A percentile compares a stretch with the other conserved stretches of the same genome.
These are phyloP conservation scores for Daldinia sp. DNA, from an alignment of 2,329 filamentous ascomycete species.

Conservation along the genomic window DNA sequence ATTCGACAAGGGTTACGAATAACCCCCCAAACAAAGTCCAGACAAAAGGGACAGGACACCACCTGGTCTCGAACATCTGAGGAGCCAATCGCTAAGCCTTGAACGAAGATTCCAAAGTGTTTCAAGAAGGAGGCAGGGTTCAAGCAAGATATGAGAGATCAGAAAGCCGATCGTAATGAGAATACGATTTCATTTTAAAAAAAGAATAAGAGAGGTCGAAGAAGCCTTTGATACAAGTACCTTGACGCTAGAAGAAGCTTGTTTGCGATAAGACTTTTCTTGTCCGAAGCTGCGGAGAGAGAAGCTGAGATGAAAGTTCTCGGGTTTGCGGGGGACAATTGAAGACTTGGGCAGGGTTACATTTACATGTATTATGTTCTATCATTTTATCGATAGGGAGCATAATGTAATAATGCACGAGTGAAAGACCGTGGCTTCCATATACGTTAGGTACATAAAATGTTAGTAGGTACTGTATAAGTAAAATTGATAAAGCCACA, in stretches of 20 bases:
- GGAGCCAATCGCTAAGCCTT: slow-evolving; percentile 28
- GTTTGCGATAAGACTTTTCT: slow-evolving; percentile 24
- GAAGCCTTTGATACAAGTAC: neutral
- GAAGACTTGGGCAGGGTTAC: neutral
- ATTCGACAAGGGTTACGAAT: neutral
- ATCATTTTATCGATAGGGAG: neutral
- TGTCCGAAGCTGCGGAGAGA: slow-evolving; percentile 10
- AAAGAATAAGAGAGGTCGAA: slow-evolving; percentile 5
- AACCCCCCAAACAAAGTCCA: slow-evolving; percentile 22
- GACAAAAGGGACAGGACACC: slow-evolving; percentile 15
- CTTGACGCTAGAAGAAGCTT: slow-evolving; percentile 33
- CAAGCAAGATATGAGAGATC: slow-evolving; percentile 11
- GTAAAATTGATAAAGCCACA: neutral
- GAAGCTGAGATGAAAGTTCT: slow-evolving; percentile 11
- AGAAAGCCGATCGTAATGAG: slow-evolving; percentile 8
- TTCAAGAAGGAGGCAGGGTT: slow-evolving; percentile 42
- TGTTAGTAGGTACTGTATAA: too few relatives aligned
- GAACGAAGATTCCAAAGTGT: slow-evolving; percentile 25
- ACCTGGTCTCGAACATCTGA: slow-evolving; percentile 26
- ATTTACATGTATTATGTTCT: neutral
- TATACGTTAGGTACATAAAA: too few relatives aligned
- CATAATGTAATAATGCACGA: neutral
- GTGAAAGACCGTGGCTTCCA: too few relatives aligned
- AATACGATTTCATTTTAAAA: slow-evolving; percentile 6
- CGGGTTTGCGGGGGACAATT: neutral